Percentiles rank a stretch among this genome's conserved stretches.
Conservation (phyloP, 768 basidiomycete species). For the Ephemerocybe angulata region DNA sequence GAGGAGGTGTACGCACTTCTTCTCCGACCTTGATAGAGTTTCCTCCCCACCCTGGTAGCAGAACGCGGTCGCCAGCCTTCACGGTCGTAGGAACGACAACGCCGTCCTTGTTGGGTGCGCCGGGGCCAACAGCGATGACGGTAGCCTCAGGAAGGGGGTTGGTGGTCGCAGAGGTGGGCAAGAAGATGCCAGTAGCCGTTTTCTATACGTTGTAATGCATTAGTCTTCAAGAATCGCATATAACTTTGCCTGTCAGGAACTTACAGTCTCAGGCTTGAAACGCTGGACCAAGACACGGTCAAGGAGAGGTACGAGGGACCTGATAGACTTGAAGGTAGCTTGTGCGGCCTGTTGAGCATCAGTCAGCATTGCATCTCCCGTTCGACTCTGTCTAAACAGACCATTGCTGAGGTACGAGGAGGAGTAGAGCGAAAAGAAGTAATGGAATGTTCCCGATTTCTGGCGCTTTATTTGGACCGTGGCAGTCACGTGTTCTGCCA, state of each 20-base stretch:
- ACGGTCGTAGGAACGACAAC: slow-evolving; percentile 69
- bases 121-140: slow-evolving; percentile 93
- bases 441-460: slow-evolving; percentile 1
- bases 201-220: slow-evolving; percentile 50
- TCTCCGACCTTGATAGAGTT: slow-evolving; percentile 95
- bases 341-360: neutral
- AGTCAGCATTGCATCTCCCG: neutral
- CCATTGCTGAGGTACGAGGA: neutral
- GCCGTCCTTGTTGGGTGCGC: slow-evolving; percentile 88
- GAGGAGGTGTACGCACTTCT: slow-evolving; percentile 54
- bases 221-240: neutral
- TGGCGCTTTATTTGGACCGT: neutral
- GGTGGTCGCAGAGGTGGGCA: slow-evolving; percentile 84
- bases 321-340: slow-evolving; percentile 92
- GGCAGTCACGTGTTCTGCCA: no score
- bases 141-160: slow-evolving; percentile 94
- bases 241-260: slow-evolving; percentile 23
- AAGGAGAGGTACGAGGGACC: slow-evolving; percentile 81
- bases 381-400: neutral
- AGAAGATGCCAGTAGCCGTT: slow-evolving; percentile 95
- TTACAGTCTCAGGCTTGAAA: slow-evolving; percentile 92
- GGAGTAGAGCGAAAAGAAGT: neutral
- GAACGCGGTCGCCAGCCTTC: slow-evolving; percentile 85
- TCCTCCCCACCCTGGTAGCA: slow-evolving; percentile 96
- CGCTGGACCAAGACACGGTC: slow-evolving; percentile 97